Percentiles rank a stretch among this genome's conserved stretches.
Evolutionary conservation across 1,284 basidiomycete genomes (phyloP).

Genomic region (Austroboletus niveus): DNA sequence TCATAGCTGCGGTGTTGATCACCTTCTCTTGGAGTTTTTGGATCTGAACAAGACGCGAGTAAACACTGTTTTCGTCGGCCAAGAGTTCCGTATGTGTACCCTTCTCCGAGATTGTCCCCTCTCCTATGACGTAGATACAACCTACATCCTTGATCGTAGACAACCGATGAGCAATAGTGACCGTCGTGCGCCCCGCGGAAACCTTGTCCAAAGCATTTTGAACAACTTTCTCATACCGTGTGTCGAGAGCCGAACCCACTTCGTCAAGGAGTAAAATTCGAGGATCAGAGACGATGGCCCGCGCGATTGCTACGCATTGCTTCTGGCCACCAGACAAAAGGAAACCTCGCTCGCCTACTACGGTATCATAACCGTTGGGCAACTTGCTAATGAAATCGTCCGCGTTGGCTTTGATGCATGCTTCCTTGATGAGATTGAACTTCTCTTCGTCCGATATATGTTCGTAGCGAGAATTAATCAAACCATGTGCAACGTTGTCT

Average conservation of each 20-base stretch:
- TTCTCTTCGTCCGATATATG: conserved; percentile 74
- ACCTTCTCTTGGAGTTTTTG: conserved; percentile 69
- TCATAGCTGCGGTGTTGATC: conserved; percentile 25
- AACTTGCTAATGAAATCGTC: conserved; percentile 87
- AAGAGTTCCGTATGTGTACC: conserved; percentile 85
- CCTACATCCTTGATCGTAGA: conserved; percentile 82
- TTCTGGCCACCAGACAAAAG: conserved; percentile 91
- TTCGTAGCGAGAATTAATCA: conserved; percentile 78
- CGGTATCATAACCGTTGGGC: conserved; percentile 85
- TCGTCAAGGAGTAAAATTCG: conserved; percentile 81
- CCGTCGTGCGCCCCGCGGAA: conserved; percentile 76
- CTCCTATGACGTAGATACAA: conserved; percentile 87
- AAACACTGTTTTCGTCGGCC: conserved; percentile 60
- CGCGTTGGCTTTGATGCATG: conserved; percentile 88
- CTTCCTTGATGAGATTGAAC: conserved; percentile 78
- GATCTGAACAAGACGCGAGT: conserved; percentile 77
- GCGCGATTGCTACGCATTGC: conserved; percentile 88
- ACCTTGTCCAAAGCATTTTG: conserved; percentile 96
- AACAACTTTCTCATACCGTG: conserved; percentile 88
- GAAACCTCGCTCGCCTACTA: conserved; percentile 93
- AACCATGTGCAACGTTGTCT: conserved; percentile 86
- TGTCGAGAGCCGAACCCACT: conserved; percentile 89
- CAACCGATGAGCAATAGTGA: conserved; percentile 75
- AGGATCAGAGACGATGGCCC: conserved; percentile 92
- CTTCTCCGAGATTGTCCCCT: conserved; percentile 78